A percentile compares a stretch with the other conserved stretches of the same genome.
Evolutionary conservation across 2,329 filamentous ascomycete species (phyloP).

Genomic region (Exophiala phaeomuriformis): DNA sequence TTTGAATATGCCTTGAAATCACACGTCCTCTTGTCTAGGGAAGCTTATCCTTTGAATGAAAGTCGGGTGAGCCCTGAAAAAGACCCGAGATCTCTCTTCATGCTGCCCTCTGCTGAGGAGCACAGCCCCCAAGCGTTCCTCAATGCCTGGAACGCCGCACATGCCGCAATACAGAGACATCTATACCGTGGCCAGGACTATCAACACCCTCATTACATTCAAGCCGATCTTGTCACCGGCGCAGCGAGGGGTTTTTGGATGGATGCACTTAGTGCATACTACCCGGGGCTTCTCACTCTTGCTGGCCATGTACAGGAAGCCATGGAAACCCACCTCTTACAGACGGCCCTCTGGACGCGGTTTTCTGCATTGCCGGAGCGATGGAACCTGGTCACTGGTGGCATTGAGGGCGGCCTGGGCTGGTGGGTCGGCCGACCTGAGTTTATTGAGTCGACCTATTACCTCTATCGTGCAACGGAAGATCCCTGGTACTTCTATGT

Average conservation of each 20-base stretch:
- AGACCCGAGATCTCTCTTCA: conserved; percentile 57
- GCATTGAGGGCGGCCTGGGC: conserved; percentile 75
- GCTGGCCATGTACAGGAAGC: conserved; percentile 88
- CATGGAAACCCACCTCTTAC: conserved; percentile 79
- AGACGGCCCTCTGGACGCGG: conserved; percentile 87
- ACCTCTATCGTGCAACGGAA: conserved; percentile 85
- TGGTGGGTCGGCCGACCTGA: conserved; percentile 97
- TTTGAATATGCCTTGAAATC: conserved; percentile 97
- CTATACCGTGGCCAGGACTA: conserved; percentile 69
- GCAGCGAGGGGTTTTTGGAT: conserved; percentile 89
- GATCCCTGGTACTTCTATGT: conserved; percentile 96
- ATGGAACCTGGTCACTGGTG: conserved; percentile 79
- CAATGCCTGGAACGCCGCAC: conserved; percentile 74
- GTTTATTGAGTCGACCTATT: conserved; percentile 94
- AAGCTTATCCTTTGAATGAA: conserved; percentile 38
- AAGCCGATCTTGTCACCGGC: conserved; percentile 80
- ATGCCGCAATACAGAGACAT: conserved; percentile 80
- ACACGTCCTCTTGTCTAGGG: conserved; percentile 78
- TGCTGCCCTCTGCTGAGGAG: conserved; percentile 55
- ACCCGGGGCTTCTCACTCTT: conserved; percentile 77
- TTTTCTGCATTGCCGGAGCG: conserved; percentile 91
- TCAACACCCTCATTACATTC: conserved; percentile 87
- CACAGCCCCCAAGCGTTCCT: conserved; percentile 73
- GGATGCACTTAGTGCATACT: conserved; percentile 91
- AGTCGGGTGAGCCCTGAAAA: conserved; percentile 36